These are phyloP conservation scores for Trypanosoma grayi DNA, from an alignment of 208 protist species.

Conservation along the genomic window DNA sequence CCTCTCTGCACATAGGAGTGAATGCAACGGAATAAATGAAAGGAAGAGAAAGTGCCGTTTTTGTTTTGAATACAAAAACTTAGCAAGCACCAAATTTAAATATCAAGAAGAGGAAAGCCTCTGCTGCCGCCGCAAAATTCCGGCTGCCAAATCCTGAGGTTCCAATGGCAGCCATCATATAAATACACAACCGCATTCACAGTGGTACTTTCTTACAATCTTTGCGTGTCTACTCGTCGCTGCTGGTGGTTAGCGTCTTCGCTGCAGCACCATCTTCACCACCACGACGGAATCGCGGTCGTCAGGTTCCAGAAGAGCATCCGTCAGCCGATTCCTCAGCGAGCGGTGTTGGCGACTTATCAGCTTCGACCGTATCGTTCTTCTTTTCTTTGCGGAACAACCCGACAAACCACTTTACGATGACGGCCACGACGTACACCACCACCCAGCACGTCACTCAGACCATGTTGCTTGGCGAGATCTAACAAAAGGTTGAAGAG, in stretches of 20 bases:
- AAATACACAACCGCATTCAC: conserved; percentile 10
- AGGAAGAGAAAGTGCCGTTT: conserved; percentile 6
- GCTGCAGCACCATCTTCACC: neutral
- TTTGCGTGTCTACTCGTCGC: conserved; percentile 1
- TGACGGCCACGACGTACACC: conserved; percentile 43
- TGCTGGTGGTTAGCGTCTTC: neutral
- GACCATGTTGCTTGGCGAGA: conserved; percentile 24
- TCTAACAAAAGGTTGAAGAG: neutral
- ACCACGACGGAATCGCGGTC: conserved; percentile 21
- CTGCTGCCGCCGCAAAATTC: conserved; percentile 18
- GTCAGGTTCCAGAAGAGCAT: conserved; percentile 32
- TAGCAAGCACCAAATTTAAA: neutral
- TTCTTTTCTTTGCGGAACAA: conserved; percentile 20
- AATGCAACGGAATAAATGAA: neutral
- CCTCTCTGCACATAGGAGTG: too few species aligned
- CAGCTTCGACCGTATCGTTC: neutral
- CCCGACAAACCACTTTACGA: conserved; percentile 32
- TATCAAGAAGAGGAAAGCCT: neutral
- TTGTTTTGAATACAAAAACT: conserved; percentile 2
- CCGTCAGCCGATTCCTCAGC: neutral
- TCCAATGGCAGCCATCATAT: conserved; percentile 46
- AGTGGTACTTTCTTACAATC: neutral
- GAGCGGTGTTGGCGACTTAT: neutral
- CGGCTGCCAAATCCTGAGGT: conserved; percentile 37
- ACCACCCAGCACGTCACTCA: conserved; percentile 62